A percentile compares a stretch with the other conserved stretches of the same genome.
Conservation (phyloP, 371 early-diverging fungal genomes). For the Mucor racemosus region DNA sequence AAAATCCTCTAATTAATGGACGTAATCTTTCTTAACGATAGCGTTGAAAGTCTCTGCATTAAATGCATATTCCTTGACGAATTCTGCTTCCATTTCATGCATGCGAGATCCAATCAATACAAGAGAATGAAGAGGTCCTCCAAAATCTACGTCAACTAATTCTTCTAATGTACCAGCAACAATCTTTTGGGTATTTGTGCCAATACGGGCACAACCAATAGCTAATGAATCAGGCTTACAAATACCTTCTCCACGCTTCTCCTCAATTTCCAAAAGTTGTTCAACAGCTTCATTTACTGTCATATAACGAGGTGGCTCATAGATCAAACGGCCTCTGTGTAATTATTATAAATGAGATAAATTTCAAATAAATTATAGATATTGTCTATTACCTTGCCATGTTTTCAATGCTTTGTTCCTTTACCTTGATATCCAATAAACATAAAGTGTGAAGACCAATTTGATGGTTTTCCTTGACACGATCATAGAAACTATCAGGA, state of each 20-base stretch:
- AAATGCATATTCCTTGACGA: constrained; percentile 77
- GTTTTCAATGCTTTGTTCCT: constrained; percentile 96
- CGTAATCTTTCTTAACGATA: constrained; percentile 68
- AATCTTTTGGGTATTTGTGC: constrained; percentile 81
- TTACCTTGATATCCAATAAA: constrained; percentile 97
- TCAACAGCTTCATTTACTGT: constrained; percentile 92
- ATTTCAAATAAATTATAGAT: too few relatives aligned
- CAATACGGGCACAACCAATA: constrained; percentile 95
- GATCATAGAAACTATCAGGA: constrained; percentile 97
- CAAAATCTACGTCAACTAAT: constrained; percentile 87
- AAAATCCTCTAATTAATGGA: constrained; percentile 15
- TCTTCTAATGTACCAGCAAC: constrained; percentile 89
- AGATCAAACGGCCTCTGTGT: constrained; percentile 83
- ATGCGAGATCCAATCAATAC: constrained; percentile 89
- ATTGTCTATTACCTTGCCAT: constrained; percentile 71
- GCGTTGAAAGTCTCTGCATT: constrained; percentile 73
- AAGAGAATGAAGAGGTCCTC: constrained; percentile 96
- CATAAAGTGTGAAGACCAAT: constrained; percentile 97
- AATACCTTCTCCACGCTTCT: constrained; percentile 69
- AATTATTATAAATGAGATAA: too few relatives aligned
- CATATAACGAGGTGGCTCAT: constrained; percentile 99
- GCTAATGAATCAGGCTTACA: constrained; percentile 85
- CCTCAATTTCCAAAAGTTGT: constrained; percentile 94
- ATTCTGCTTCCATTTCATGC: constrained; percentile 95
- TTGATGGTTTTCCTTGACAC: constrained; percentile 86